phyloP scores from a whole-genome alignment of 176 grass and related monocot species.

The Poa pratensis region DNA sequence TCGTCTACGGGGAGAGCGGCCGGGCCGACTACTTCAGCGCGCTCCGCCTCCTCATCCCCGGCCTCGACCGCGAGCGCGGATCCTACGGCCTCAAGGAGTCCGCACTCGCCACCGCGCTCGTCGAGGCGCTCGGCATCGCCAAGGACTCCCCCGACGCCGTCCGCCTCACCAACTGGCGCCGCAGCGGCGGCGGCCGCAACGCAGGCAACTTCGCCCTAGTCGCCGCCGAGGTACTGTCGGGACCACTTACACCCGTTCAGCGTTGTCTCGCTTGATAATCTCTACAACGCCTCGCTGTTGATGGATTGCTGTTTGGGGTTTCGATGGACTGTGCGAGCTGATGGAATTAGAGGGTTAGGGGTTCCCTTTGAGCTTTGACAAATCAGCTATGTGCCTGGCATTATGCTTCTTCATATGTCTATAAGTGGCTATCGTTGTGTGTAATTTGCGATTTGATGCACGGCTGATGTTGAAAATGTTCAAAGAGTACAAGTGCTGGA shows the following conservation, averaged over 20 bases:
- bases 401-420: background rate
- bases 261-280: background rate
- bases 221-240: conserved; percentile 69
- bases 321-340: conserved; percentile 6
- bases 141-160: conserved; percentile 86
- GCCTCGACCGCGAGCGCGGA: conserved; percentile 85
- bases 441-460: conserved; percentile 7
- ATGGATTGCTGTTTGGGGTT: background rate
- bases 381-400: background rate
- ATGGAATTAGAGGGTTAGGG: background rate
- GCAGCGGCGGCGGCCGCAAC: conserved; percentile 63
- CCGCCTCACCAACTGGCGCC: conserved; percentile 84
- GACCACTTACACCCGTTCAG: background rate
- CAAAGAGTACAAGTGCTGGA: background rate
- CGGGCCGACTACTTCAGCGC: conserved; percentile 79
- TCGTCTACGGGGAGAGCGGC: conserved; percentile 64
- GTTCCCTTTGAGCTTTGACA: background rate
- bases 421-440: background rate
- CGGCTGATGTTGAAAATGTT: background rate
- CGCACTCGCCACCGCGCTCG: conserved; percentile 64
- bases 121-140: conserved; percentile 88
- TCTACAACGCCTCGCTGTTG: background rate
- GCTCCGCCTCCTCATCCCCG: conserved; percentile 70
- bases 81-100: conserved; percentile 97
- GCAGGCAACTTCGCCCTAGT: conserved; percentile 87